These are phyloP conservation scores for Hymenoscyphus scutula DNA, from an alignment of 2,329 filamentous ascomycete species.

Conservation along the genomic window DNA sequence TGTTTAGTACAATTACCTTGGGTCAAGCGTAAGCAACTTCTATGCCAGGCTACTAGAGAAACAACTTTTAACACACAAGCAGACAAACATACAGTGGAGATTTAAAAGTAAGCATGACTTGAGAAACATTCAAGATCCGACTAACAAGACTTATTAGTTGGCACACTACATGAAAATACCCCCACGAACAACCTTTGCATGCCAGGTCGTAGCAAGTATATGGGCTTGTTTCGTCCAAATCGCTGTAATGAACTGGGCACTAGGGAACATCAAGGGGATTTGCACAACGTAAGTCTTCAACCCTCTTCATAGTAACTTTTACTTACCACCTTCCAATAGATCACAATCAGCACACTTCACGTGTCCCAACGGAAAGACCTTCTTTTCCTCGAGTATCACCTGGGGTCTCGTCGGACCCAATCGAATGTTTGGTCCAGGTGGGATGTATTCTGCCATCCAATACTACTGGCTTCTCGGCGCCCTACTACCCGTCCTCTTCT, in stretches of 20 bases:
- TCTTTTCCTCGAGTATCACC: conserved; percentile 62
- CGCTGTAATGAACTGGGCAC: conserved; percentile 58
- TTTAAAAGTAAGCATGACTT: conserved; percentile 21
- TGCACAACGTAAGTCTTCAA: conserved; percentile 50
- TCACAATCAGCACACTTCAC: conserved; percentile 55
- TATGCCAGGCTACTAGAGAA: background rate
- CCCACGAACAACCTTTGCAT: conserved; percentile 38
- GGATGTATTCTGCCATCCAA: conserved; percentile 62
- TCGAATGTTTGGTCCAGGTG: conserved; percentile 65
- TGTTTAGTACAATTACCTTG: conserved; percentile 68
- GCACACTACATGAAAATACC: conserved; percentile 59
- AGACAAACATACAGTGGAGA: conserved; percentile 37
- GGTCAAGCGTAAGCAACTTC: conserved; percentile 43
- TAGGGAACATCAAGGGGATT: conserved; percentile 59
- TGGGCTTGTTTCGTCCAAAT: conserved; percentile 64
- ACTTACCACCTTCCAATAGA: conserved; percentile 43
- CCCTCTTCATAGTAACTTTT: background rate
- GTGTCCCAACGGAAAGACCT: conserved; percentile 61
- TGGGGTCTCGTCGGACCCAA: conserved; percentile 70
- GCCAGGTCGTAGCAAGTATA: conserved; percentile 48
- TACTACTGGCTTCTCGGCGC: conserved; percentile 74
- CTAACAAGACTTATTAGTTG: conserved; percentile 55
- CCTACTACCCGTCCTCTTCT: conserved; percentile 60
- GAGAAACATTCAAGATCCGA: background rate
- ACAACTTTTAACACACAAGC: conserved; percentile 57